Percentiles rank a stretch among this genome's conserved stretches.
Conservation (phyloP, 805 yeast species). For the Phaffomyces thermotolerans region DNA sequence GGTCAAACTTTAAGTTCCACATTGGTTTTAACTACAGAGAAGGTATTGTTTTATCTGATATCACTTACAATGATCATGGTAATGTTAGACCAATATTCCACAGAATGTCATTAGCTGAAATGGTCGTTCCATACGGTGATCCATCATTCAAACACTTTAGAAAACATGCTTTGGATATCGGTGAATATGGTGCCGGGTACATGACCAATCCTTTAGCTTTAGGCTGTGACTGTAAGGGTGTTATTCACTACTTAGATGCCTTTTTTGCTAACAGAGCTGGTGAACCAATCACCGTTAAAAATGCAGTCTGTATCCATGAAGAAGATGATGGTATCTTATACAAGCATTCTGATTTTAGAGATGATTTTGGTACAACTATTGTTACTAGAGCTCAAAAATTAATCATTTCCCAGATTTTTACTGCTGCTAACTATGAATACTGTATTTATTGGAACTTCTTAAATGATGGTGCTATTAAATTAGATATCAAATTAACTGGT, state of each 20-base stretch:
- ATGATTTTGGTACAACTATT: conserved; percentile 64
- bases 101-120: conserved; percentile 69
- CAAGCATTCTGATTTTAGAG: conserved; percentile 83
- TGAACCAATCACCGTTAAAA: conserved; percentile 61
- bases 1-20: conserved; percentile 76
- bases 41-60: conserved; percentile 72
- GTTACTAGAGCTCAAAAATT: conserved; percentile 71
- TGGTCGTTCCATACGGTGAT: conserved; percentile 80
- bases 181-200: conserved; percentile 84
- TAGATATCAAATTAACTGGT: conserved; percentile 76
- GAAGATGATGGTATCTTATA: conserved; percentile 75
- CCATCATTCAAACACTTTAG: conserved; percentile 79
- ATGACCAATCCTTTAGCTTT: conserved; percentile 73
- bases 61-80: conserved; percentile 70
- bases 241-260: conserved; percentile 77
- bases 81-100: conserved; percentile 68
- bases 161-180: conserved; percentile 81
- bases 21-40: conserved; percentile 82
- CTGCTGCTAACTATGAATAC: conserved; percentile 84
- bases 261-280: conserved; percentile 63
- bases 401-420: conserved; percentile 72
- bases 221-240: conserved; percentile 85
- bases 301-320: conserved; percentile 80
- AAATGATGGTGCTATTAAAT: conserved; percentile 78
- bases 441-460: conserved; percentile 77